phyloP scores from a whole-genome alignment of 805 yeast genomes.

The Wickerhamiella domercqiae region DNA sequence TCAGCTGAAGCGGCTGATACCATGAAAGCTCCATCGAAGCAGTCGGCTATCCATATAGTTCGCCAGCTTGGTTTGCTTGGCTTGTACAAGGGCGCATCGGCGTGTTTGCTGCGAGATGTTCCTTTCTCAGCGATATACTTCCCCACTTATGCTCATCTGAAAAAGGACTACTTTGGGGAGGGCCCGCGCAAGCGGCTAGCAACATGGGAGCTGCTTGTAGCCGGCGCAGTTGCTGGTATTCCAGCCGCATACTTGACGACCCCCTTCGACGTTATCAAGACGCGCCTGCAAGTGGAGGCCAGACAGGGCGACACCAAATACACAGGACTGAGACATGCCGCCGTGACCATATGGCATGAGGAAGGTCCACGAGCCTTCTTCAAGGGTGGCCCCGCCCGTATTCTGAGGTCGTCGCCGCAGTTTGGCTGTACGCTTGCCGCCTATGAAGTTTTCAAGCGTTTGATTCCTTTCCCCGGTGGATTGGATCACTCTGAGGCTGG shows the following conservation, averaged over 20 bases:
- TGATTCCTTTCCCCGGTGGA: constrained; percentile 47
- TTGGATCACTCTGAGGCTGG: constrained; percentile 28
- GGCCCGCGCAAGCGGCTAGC: constrained; percentile 62
- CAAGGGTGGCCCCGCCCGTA: constrained; percentile 94
- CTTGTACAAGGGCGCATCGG: constrained; percentile 77
- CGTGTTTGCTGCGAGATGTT: constrained; percentile 86
- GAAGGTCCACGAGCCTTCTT: constrained; percentile 80
- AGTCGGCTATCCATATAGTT: constrained; percentile 56
- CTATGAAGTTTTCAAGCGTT: constrained; percentile 71
- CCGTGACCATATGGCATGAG: constrained; percentile 52
- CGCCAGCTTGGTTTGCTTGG: constrained; percentile 70
- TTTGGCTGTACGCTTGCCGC: constrained; percentile 97
- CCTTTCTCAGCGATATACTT: constrained; percentile 95
- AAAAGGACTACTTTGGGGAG: constrained; percentile 63
- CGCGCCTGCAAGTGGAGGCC: constrained; percentile 78
- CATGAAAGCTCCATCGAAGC: constrained; percentile 9
- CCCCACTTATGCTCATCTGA: constrained; percentile 91
- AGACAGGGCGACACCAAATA: constrained; percentile 65
- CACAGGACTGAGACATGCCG: constrained; percentile 65
- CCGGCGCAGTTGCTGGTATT: constrained; percentile 95
- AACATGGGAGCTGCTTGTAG: constrained; percentile 66
- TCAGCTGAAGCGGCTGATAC: constrained; percentile 11
- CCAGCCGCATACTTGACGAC: constrained; percentile 96
- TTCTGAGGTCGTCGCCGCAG: constrained; percentile 90
- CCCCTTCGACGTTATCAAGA: constrained; percentile 92